These are phyloP conservation scores for Blumeria graminis DNA, from an alignment of 2,329 filamentous ascomycete species.

Conservation along the genomic window DNA sequence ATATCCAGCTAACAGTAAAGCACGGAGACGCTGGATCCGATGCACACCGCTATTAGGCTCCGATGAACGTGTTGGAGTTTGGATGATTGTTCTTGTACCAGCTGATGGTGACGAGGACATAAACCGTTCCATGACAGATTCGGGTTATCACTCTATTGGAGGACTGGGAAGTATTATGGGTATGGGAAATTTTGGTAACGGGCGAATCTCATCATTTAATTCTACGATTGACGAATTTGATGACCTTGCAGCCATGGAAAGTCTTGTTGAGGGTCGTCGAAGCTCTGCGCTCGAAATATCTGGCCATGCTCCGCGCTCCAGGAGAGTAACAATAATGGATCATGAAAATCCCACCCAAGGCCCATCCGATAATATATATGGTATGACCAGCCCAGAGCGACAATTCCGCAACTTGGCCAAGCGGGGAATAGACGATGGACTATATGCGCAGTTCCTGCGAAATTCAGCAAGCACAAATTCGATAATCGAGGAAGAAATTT, in stretches of 20 bases:
- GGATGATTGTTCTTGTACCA: conserved; percentile 46
- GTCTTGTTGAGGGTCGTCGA: neutral
- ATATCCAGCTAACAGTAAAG: conserved; percentile 11
- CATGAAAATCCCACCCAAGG: neutral
- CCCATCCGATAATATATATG: neutral
- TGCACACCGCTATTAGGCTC: conserved; percentile 45
- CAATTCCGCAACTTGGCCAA: neutral
- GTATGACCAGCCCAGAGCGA: neutral
- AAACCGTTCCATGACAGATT: neutral
- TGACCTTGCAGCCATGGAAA: neutral
- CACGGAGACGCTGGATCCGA: conserved; percentile 42
- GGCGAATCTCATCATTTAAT: neutral
- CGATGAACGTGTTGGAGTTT: conserved; percentile 43
- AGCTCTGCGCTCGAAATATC: neutral
- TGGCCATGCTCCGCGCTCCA: neutral
- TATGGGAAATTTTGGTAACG: neutral
- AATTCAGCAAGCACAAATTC: neutral
- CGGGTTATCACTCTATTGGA: neutral
- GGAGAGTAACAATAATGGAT: neutral
- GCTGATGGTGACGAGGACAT: conserved; percentile 4
- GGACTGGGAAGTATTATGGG: neutral
- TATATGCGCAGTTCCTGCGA: neutral
- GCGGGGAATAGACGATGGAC: neutral
- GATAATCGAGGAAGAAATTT: neutral
- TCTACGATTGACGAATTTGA: neutral